A percentile compares a stretch with the other conserved stretches of the same genome.
Evolutionary conservation across 140 eudicot species (phyloP).

Genomic region (Flaveria floridana): DNA sequence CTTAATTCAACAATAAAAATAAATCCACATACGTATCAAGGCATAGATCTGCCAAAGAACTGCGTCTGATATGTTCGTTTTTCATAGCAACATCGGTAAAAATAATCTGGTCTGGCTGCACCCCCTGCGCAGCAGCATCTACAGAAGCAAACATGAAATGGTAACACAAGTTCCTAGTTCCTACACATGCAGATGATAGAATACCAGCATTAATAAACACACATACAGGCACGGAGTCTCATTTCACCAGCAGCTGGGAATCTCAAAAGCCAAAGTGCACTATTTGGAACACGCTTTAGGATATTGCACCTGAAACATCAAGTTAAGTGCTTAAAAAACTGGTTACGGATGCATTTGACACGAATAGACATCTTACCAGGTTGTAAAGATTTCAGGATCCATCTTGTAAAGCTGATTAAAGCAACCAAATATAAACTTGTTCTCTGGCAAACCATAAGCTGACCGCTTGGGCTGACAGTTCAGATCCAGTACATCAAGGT

Average conservation of each 20-base stretch:
- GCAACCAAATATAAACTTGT: conserved; percentile 86
- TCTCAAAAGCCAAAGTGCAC: conserved; percentile 92
- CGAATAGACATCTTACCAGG: conserved; percentile 51
- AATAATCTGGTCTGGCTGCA: conserved; percentile 89
- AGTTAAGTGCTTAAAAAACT: not conserved
- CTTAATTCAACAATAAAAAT: not conserved
- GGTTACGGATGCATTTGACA: not conserved
- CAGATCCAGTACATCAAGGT: conserved; percentile 80
- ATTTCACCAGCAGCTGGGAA: conserved; percentile 97
- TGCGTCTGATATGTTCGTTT: conserved; percentile 85
- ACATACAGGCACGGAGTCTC: conserved; percentile 93
- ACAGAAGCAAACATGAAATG: conserved; percentile 20
- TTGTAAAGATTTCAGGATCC: conserved; percentile 84
- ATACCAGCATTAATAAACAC: conserved; percentile 33
- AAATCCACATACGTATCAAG: conserved; percentile 73
- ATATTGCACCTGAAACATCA: conserved; percentile 80
- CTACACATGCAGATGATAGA: not conserved
- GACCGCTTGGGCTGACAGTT: conserved; percentile 75
- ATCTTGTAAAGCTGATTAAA: conserved; percentile 94
- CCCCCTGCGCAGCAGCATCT: conserved; percentile 98
- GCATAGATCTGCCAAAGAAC: conserved; percentile 85
- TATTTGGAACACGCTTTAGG: conserved; percentile 87
- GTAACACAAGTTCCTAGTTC: conserved; percentile 9
- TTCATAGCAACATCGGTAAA: conserved; percentile 98
- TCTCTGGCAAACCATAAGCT: conserved; percentile 84